Percentiles rank a stretch among this genome's conserved stretches.
Conservation (phyloP, 139 green algal genomes). For the Coelastrella sp. region DNA sequence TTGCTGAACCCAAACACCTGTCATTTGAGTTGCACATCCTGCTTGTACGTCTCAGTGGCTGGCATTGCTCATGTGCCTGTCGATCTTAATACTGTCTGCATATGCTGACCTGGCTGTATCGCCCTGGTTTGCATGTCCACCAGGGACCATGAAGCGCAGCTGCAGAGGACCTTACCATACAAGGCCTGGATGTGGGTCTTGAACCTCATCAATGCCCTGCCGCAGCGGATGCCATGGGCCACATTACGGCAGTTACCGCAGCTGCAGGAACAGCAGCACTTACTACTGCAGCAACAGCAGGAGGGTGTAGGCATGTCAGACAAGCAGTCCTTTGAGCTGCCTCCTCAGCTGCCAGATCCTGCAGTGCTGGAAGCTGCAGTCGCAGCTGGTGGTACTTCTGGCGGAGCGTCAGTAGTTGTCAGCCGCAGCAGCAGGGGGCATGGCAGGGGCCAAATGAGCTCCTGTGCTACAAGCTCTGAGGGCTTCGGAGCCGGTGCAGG, state of each 20-base stretch:
- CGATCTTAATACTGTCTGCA: neutral
- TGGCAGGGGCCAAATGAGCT: constrained; percentile 1
- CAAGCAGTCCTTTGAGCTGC: neutral
- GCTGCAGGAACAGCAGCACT: constrained; percentile 10
- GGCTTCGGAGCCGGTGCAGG: neutral
- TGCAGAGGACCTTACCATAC: neutral
- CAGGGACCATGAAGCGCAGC: constrained; percentile 5
- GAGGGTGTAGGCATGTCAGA: neutral
- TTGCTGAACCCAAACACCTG: too few relatives aligned
- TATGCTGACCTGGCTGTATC: neutral
- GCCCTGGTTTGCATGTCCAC: neutral
- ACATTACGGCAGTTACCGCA: neutral
- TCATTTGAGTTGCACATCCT: too few relatives aligned
- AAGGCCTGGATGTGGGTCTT: constrained; percentile 4
- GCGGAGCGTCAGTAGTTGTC: constrained; percentile 2
- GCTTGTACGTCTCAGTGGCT: too few relatives aligned
- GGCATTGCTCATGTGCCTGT: neutral
- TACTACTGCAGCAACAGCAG: constrained; percentile 15
- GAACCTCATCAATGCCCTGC: neutral
- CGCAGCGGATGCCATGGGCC: neutral
- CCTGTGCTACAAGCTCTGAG: constrained; percentile 15
- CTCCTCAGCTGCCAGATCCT: neutral
- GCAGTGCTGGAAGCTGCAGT: neutral
- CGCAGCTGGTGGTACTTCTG: neutral
- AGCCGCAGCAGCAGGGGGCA: constrained; percentile 19